phyloP scores from a whole-genome alignment of 257 asterid genomes.

The Leptodermis oblonga region DNA sequence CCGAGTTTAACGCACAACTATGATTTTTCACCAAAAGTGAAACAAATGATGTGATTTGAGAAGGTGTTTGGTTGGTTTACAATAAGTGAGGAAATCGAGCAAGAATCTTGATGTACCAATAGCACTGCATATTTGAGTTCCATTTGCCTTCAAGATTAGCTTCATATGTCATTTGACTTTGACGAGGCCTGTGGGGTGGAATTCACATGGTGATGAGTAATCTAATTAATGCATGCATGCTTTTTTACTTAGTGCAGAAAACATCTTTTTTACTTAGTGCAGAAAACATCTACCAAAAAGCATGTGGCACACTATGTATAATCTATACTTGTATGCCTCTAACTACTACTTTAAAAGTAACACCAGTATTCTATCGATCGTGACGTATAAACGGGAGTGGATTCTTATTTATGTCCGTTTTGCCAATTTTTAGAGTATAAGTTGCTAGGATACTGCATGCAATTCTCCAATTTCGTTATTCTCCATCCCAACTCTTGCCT shows the following conservation, averaged over 20 bases:
- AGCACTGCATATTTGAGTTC: conserved; percentile 14
- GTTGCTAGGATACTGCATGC: too few species aligned
- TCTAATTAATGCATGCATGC: neutral
- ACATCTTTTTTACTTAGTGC: conserved; percentile 8
- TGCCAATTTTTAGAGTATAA: too few species aligned
- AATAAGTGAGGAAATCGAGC: conserved; percentile 13
- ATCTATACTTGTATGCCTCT: too few species aligned
- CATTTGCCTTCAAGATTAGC: conserved; percentile 14
- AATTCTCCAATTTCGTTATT: too few species aligned
- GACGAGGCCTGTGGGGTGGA: neutral
- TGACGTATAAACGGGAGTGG: too few species aligned
- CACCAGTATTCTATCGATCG: too few species aligned
- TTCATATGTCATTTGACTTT: conserved; percentile 22
- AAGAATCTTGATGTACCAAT: conserved; percentile 35
- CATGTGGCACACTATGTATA: conserved; percentile 7
- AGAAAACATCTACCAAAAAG: conserved; percentile 6
- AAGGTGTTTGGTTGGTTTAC: neutral
- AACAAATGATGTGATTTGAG: neutral
- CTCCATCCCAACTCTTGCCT: too few species aligned
- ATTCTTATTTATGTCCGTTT: too few species aligned
- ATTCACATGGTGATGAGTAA: conserved; percentile 9
- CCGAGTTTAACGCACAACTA: too few species aligned
- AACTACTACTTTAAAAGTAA: neutral
- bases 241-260: conserved; percentile 5
- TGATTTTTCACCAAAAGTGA: too few species aligned